A percentile compares a stretch with the other conserved stretches of the same genome.
phyloP scores from a whole-genome alignment of 768 basidiomycete species.

The Tulasnella sp. region DNA sequence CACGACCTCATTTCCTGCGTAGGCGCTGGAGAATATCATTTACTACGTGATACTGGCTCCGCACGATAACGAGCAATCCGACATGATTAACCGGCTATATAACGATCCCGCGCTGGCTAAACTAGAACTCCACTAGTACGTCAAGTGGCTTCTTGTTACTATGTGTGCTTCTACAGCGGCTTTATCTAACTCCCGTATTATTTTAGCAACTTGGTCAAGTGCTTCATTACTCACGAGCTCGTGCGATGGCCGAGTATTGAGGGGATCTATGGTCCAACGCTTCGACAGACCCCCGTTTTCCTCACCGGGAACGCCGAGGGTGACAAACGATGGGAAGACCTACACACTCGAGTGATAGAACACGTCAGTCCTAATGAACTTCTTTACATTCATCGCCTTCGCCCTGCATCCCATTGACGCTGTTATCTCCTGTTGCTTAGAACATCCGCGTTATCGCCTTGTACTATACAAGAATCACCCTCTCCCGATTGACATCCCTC shows the following conservation, averaged over 20 bases:
- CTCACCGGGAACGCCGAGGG: constrained; percentile 29
- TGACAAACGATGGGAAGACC: constrained; percentile 79
- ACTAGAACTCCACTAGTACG: constrained; percentile 74
- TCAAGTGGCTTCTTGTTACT: constrained; percentile 20
- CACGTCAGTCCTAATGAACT: constrained; percentile 50
- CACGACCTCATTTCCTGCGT: constrained; percentile 2
- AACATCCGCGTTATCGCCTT: constrained; percentile 90
- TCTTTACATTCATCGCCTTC: neutral
- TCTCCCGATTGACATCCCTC: constrained; percentile 69
- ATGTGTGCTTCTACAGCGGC: neutral
- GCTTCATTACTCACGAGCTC: constrained; percentile 83
- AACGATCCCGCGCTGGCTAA: constrained; percentile 68
- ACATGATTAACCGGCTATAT: constrained; percentile 86
- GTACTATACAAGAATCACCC: constrained; percentile 90
- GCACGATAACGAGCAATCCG: constrained; percentile 93
- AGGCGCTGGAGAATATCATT: constrained; percentile 92
- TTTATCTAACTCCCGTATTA: neutral
- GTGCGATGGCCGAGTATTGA: constrained; percentile 97
- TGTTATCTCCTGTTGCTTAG: constrained; percentile 33
- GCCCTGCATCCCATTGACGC: neutral
- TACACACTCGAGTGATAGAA: constrained; percentile 92
- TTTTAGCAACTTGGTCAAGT: constrained; percentile 80
- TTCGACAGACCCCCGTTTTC: constrained; percentile 77
- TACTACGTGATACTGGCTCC: constrained; percentile 90
- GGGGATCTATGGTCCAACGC: constrained; percentile 70